These are phyloP conservation scores for Conticribra guillardii DNA, from an alignment of 108 stramenopile species.

Conservation along the genomic window DNA sequence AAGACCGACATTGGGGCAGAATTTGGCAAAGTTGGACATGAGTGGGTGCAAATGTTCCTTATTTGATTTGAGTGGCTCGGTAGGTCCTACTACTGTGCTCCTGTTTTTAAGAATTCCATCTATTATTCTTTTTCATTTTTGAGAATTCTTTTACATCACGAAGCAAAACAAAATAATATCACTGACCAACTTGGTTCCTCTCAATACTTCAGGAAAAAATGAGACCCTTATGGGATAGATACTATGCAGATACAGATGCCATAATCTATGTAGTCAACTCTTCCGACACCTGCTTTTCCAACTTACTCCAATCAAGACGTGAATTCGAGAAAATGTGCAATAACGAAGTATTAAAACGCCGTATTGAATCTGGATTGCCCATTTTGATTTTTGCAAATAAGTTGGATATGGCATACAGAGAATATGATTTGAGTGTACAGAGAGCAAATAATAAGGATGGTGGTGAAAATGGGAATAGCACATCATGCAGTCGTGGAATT, in stretches of 20 bases:
- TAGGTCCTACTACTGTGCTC: too few relatives aligned
- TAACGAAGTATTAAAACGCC: conserved; percentile 20
- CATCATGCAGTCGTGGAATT: not conserved
- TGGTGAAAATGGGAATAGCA: not conserved
- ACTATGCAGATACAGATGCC: conserved; percentile 81
- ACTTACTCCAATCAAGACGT: conserved; percentile 26
- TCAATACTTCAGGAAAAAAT: conserved; percentile 61
- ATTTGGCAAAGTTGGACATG: conserved; percentile 73
- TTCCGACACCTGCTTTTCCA: conserved; percentile 29
- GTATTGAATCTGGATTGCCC: conserved; percentile 37
- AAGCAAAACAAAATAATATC: too few relatives aligned
- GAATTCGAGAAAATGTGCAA: conserved; percentile 35
- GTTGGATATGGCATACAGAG: conserved; percentile 46
- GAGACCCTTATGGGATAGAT: conserved; percentile 81
- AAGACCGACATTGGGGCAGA: conserved; percentile 82
- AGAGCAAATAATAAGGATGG: conserved; percentile 8
- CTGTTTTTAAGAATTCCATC: too few relatives aligned
- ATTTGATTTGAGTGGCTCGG: conserved; percentile 76
- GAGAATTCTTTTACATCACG: too few relatives aligned
- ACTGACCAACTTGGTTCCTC: too few relatives aligned
- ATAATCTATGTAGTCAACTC: conserved; percentile 70
- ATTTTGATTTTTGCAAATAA: conserved; percentile 47
- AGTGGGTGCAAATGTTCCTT: conserved; percentile 70
- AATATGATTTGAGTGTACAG: conserved; percentile 25
- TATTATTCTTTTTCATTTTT: too few relatives aligned